Evolutionary conservation across 2,329 filamentous ascomycete genomes (phyloP).

Genomic region (Paraphaeosphaeria sporulosa): DNA sequence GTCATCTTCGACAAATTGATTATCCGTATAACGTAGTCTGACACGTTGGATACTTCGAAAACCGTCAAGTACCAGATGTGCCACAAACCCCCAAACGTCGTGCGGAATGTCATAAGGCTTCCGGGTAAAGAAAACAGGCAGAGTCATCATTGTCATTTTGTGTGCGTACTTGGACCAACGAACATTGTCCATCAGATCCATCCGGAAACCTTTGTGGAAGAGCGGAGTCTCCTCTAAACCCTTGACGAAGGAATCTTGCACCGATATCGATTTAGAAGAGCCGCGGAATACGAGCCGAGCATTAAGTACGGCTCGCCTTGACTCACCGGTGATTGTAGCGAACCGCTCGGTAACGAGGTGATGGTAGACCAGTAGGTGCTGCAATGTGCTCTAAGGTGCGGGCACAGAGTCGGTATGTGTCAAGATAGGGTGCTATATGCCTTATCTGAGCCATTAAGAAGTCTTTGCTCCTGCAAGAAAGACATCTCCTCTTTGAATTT

Average conservation of each 20-base stretch:
- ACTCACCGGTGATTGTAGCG: conserved; percentile 12
- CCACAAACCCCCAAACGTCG: no score
- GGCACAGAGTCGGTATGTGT: no score
- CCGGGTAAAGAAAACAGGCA: neutral
- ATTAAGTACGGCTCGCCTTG: conserved; percentile 9
- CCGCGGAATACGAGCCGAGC: conserved; percentile 13
- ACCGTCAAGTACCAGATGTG: no score
- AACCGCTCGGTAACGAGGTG: conserved; percentile 17
- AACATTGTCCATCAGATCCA: neutral
- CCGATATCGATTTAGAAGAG: conserved; percentile 9
- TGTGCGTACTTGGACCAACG: neutral
- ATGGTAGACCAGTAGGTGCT: conserved; percentile 8
- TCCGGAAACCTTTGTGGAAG: neutral
- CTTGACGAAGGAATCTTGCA: conserved; percentile 9
- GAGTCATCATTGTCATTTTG: neutral
- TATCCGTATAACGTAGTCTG: no score
- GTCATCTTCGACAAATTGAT: no score
- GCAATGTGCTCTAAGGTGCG: neutral
- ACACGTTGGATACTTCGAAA: no score
- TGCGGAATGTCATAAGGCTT: no score
- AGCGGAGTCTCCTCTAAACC: conserved; percentile 17
- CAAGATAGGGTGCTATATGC: no score
- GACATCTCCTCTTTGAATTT: no score
- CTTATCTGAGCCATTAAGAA: no score
- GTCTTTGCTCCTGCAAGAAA: no score